Percentiles rank a stretch among this genome's conserved stretches.
Conservation (phyloP, 2,329 filamentous ascomycete genomes). For the Graphilbum sp. region DNA sequence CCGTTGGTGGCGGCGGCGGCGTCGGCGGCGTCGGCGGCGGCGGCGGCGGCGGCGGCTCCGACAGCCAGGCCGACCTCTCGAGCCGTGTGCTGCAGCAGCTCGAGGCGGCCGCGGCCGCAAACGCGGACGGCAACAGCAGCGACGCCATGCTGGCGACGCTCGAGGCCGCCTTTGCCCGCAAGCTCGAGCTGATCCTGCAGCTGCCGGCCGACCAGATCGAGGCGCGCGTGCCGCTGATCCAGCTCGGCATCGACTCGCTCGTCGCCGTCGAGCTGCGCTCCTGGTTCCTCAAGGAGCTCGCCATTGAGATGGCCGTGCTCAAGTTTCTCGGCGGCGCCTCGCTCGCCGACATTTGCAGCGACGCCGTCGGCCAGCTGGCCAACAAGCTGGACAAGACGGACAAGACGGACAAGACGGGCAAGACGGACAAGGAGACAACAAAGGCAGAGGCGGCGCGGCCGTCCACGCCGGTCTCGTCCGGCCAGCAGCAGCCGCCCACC, state of each 20-base stretch:
- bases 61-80: not conserved
- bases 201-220: slow-evolving; percentile 1
- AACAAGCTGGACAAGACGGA: too few relatives aligned
- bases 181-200: slow-evolving; percentile 6
- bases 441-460: too few relatives aligned
- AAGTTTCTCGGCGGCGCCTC: not conserved
- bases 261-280: slow-evolving; percentile 18
- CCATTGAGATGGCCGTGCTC: not conserved
- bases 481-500: not conserved
- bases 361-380: not conserved
- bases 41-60: too few relatives aligned
- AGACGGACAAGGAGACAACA: too few relatives aligned
- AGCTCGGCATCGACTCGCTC: slow-evolving; percentile 23
- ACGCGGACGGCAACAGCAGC: slow-evolving; percentile 21
- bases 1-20: not conserved
- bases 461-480: not conserved
- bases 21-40: too few relatives aligned
- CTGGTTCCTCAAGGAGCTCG: not conserved
- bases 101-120: slow-evolving; percentile 14
- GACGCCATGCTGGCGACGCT: slow-evolving; percentile 3
- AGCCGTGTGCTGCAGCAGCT: not conserved
- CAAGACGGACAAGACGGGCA: too few relatives aligned
- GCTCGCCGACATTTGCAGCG: not conserved
- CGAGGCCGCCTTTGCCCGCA: slow-evolving; percentile 2
- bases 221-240: slow-evolving; percentile 12